Evolutionary conservation across 148 eudicot species (phyloP), one percentile per base, ranked within the genome.

Genomic region (Selenicereus undatus): DNA sequence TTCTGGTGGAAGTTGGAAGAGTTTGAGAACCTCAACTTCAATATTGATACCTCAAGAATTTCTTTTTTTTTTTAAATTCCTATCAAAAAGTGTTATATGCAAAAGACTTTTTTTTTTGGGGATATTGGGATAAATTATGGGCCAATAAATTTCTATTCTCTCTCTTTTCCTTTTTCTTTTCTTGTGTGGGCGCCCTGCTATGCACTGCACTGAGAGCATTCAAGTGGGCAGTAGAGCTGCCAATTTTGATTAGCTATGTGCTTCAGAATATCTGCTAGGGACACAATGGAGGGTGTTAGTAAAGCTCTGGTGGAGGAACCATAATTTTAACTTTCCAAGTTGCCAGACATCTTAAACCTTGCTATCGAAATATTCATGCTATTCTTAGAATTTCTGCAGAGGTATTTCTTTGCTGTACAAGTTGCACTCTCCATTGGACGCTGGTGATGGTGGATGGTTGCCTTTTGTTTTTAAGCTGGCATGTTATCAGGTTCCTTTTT

Each of bases 401-500:
- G 68, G 1, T 17, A 0, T 64, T 24, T 24, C 22, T 66, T 66
- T 66, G 12, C 71, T 27, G 71, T 24, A 8, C 8, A 66, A 66
- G 16, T 24, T 66, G 71, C 71, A 66, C 32, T 66, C 16, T 5
- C 26, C 50, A 45, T 21, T 73, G 56, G 76, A 21, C n/a, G 4
- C 76, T 73, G 30, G 22, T 9, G 12, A 32, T 70, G 21, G 45
- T 35, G 42, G 64, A 21, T 68, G 17, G 16, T 56, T 36, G 58
- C n/a, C 14, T 71, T 17, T 71, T 1, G 12, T 50, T 35, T 71
- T 60, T 69, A 14, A 52, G 18, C 43, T 74, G 32, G 32, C 14
- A 39, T 18, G 26, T 78, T 35, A 42, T 78, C 10, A 77, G 73
- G 58, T 43, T 58, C 64, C 74, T 30, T 66, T 51, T 42, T 79